phyloP scores from a whole-genome alignment of 768 basidiomycete species.

The Termitomyces sp. region DNA sequence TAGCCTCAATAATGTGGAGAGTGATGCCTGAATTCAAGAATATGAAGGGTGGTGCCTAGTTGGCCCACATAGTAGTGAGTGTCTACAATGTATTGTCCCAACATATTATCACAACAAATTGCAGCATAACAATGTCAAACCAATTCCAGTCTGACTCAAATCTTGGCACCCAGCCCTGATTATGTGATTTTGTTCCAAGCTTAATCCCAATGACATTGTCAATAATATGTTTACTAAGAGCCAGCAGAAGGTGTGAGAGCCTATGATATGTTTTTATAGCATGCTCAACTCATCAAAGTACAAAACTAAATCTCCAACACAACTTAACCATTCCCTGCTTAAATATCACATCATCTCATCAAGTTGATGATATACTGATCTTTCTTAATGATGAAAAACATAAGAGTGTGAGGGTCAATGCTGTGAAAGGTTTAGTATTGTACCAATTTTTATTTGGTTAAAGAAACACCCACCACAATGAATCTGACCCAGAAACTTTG shows the following conservation, averaged over 20 bases:
- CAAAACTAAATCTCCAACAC: constrained; percentile 19
- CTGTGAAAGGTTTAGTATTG: neutral
- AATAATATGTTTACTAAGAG: constrained; percentile 17
- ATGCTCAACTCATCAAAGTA: constrained; percentile 13
- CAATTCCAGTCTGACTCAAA: constrained; percentile 24
- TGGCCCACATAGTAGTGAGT: too few relatives aligned
- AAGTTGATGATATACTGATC: constrained; percentile 8
- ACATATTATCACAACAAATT: neutral
- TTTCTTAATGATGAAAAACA: constrained; percentile 14
- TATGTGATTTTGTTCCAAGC: constrained; percentile 20
- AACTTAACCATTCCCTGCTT: constrained; percentile 7
- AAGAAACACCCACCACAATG: neutral
- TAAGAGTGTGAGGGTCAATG: neutral
- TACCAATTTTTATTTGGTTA: neutral
- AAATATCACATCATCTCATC: constrained; percentile 3
- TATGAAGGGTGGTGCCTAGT: too few relatives aligned
- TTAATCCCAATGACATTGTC: constrained; percentile 20
- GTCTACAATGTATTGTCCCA: too few relatives aligned
- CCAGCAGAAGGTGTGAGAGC: constrained; percentile 4
- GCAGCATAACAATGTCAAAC: constrained; percentile 27
- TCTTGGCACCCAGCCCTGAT: constrained; percentile 14
- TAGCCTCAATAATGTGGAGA: too few relatives aligned
- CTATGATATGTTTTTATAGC: neutral
- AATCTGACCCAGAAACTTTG: neutral
- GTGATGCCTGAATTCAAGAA: too few relatives aligned